A percentile compares a stretch with the other conserved stretches of the same genome.
Evolutionary conservation across 768 basidiomycete species (phyloP).

Genomic region (Leccinum ochraceum): DNA sequence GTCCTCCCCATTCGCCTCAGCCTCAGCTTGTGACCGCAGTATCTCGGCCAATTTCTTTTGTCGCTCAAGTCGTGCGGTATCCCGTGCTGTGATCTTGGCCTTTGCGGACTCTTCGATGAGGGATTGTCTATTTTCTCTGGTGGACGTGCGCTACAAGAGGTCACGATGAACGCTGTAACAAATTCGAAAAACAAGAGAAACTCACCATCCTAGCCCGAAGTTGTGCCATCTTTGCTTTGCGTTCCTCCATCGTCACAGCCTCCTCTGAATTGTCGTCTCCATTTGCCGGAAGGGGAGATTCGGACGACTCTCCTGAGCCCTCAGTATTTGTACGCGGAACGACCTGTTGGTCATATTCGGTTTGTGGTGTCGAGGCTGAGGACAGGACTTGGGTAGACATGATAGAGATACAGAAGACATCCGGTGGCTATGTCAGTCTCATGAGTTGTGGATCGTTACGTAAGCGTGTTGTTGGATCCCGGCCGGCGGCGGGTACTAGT

Average conservation of each 20-base stretch:
- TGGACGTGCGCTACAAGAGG: conserved; percentile 62
- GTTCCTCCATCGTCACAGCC: conserved; percentile 60
- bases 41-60: conserved; percentile 90
- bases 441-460: conserved; percentile 4
- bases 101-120: conserved; percentile 84
- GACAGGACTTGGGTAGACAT: conserved; percentile 16
- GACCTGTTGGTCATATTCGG: not conserved
- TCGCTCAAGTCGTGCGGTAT: conserved; percentile 81
- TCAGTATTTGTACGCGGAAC: conserved; percentile 18
- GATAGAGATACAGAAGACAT: not conserved
- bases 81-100: conserved; percentile 73
- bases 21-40: conserved; percentile 81
- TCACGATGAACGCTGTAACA: not conserved
- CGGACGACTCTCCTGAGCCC: conserved; percentile 31
- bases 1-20: conserved; percentile 91
- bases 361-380: conserved; percentile 4
- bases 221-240: conserved; percentile 75
- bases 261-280: conserved; percentile 19
- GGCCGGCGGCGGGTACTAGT: no score
- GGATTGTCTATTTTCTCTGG: conserved; percentile 82
- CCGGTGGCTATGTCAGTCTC: not conserved
- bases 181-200: not conserved
- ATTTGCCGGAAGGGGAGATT: conserved; percentile 20
- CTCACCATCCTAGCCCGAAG: conserved; percentile 77
- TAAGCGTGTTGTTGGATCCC: conserved; percentile 3